phyloP scores from a whole-genome alignment of 768 basidiomycete species.

The Macrocybe gigantea region DNA sequence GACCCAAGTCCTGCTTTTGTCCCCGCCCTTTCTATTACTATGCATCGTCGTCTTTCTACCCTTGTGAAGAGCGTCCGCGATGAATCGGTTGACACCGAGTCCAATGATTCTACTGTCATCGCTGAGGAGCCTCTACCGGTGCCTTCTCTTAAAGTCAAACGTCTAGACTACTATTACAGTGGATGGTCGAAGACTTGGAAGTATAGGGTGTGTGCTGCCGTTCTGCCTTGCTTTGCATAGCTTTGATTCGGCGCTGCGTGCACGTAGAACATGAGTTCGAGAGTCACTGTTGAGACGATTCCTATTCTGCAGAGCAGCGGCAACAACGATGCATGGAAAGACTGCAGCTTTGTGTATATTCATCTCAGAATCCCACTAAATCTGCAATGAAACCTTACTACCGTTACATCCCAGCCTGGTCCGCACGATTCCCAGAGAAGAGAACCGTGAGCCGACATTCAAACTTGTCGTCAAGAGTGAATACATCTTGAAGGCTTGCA shows the following conservation, averaged over 20 bases:
- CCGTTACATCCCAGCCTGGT: conserved; percentile 33
- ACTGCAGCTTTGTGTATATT: conserved; percentile 47
- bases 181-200: conserved; percentile 53
- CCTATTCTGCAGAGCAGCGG: conserved; percentile 29
- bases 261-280: conserved; percentile 45
- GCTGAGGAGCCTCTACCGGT: conserved; percentile 31
- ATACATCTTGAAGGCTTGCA: conserved; percentile 50
- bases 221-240: not conserved
- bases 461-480: conserved; percentile 53
- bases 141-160: conserved; percentile 52
- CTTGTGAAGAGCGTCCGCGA: conserved; percentile 3
- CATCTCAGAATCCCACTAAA: not conserved
- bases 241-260: not conserved
- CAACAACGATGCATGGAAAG: conserved; percentile 50
- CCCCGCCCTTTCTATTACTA: too few species aligned
- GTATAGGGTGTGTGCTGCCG: conserved; percentile 33
- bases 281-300: conserved; percentile 42
- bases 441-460: conserved; percentile 37
- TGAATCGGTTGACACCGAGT: conserved; percentile 21
- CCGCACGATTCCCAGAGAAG: conserved; percentile 38
- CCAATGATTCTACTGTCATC: conserved; percentile 25
- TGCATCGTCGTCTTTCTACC: not conserved
- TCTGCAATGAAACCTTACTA: not conserved
- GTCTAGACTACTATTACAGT: conserved; percentile 55
- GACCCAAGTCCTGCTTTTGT: too few species aligned